Evolutionary conservation across 208 protist genomes (phyloP).

Genomic region (Crithidia acanthocephali): DNA sequence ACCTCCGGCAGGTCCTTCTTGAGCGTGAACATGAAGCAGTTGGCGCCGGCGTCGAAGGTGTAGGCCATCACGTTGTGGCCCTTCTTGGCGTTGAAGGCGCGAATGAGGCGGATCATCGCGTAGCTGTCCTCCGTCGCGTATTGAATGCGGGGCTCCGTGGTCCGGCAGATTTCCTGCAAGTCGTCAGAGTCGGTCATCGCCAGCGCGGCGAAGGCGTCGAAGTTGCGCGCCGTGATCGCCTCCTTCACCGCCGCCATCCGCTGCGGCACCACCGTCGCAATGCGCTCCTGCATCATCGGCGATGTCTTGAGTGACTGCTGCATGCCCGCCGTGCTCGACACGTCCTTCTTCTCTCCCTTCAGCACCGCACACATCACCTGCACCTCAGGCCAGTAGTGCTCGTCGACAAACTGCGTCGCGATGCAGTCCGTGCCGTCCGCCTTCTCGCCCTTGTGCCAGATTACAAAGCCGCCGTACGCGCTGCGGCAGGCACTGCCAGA

Average conservation of each 20-base stretch:
- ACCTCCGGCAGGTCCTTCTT: conserved; percentile 86
- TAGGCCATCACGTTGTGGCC: conserved; percentile 92
- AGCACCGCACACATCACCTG: conserved; percentile 93
- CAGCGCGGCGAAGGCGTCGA: conserved; percentile 94
- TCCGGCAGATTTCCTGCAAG: conserved; percentile 98
- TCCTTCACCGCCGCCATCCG: conserved; percentile 93
- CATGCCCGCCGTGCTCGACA: conserved; percentile 97
- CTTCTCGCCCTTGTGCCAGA: conserved; percentile 96
- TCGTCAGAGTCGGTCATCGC: conserved; percentile 97
- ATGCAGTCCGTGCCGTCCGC: conserved; percentile 89
- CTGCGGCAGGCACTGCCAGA: conserved; percentile 98
- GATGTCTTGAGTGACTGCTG: conserved; percentile 94
- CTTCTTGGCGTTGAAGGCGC: conserved; percentile 91
- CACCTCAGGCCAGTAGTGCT: conserved; percentile 95
- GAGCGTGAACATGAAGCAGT: conserved; percentile 97
- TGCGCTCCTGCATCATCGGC: conserved; percentile 89
- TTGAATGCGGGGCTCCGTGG: conserved; percentile 97
- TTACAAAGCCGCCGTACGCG: conserved; percentile 98
- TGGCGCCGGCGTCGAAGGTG: conserved; percentile 99
- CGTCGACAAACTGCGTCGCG: conserved; percentile 91
- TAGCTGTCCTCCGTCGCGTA: conserved; percentile 98
- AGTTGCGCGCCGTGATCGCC: conserved; percentile 95
- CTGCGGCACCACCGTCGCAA: conserved; percentile 84
- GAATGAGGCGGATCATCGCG: conserved; percentile 95
- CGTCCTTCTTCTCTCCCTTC: conserved; percentile 95